Evolutionary conservation across 169 alveolate genomes (phyloP).

Genomic region (Prorocentrum cordatum): DNA sequence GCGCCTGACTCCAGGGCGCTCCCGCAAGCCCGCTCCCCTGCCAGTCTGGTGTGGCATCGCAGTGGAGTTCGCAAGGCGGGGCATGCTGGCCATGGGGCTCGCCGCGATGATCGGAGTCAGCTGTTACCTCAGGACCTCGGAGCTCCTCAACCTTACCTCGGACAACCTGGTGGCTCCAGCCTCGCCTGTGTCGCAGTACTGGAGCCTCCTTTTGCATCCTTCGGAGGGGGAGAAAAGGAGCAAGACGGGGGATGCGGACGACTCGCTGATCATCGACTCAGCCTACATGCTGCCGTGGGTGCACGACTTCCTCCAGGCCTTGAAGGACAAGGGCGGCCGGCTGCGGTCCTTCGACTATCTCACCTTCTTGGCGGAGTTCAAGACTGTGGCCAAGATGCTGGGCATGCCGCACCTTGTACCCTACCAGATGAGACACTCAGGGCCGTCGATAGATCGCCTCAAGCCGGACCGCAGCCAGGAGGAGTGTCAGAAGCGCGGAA

Average conservation of each 20-base stretch:
- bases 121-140: background rate
- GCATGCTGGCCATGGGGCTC: background rate
- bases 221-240: background rate
- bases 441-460: background rate
- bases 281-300: background rate
- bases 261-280: background rate
- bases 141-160: background rate
- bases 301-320: background rate
- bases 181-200: background rate
- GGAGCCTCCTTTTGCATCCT: background rate
- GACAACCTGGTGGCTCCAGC: background rate
- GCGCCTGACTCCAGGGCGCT: background rate
- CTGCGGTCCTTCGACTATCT: background rate
- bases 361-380: background rate
- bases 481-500: background rate
- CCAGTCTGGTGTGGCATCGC: conserved; percentile 7
- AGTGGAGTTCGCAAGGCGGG: background rate
- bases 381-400: background rate
- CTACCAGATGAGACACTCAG: conserved; percentile 8
- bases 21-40: background rate
- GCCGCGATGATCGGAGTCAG: background rate
- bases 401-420: background rate
- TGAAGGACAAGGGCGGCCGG: background rate
- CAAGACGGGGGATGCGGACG: background rate
- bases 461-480: background rate